phyloP scores from a whole-genome alignment of 2,329 filamentous ascomycete species.

The Ophiostoma novo-ulmi region DNA sequence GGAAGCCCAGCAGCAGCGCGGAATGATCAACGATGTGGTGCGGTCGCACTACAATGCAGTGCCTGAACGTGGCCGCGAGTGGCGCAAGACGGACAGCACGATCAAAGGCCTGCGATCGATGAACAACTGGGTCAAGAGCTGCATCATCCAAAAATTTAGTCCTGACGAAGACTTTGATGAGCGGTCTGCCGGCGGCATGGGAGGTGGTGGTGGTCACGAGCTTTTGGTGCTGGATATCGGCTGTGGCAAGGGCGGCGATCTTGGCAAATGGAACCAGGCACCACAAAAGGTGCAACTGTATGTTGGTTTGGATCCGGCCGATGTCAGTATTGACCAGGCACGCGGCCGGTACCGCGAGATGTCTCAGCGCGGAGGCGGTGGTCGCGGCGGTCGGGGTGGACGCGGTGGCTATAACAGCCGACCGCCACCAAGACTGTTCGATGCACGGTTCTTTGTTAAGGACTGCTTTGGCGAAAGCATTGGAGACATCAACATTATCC shows the following conservation, averaged over 20 bases:
- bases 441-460: slow-evolving; percentile 82
- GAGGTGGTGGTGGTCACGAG: slow-evolving; percentile 51
- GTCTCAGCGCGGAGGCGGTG: slow-evolving; percentile 49
- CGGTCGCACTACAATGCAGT: slow-evolving; percentile 94
- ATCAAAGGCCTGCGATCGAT: slow-evolving; percentile 92
- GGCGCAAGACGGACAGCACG: slow-evolving; percentile 87
- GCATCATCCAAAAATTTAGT: slow-evolving; percentile 93
- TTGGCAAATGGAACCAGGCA: slow-evolving; percentile 93
- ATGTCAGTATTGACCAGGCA: slow-evolving; percentile 87
- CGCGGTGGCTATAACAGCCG: slow-evolving; percentile 47
- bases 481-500: slow-evolving; percentile 73
- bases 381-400: slow-evolving; percentile 48
- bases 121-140: slow-evolving; percentile 99
- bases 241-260: slow-evolving; percentile 92
- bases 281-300: slow-evolving; percentile 90
- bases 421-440: slow-evolving; percentile 59
- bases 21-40: slow-evolving; percentile 77
- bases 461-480: slow-evolving; percentile 88
- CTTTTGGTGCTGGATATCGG: slow-evolving; percentile 88
- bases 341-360: slow-evolving; percentile 75
- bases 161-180: slow-evolving; percentile 68
- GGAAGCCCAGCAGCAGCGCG: slow-evolving; percentile 39
- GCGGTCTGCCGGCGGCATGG: slow-evolving; percentile 49
- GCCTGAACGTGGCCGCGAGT: slow-evolving; percentile 86
- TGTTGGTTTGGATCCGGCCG: slow-evolving; percentile 87